Percentiles rank a stretch among this genome's conserved stretches.
Evolutionary conservation across 2,329 filamentous ascomycete species (phyloP).

Genomic region (Huntiella savannae): DNA sequence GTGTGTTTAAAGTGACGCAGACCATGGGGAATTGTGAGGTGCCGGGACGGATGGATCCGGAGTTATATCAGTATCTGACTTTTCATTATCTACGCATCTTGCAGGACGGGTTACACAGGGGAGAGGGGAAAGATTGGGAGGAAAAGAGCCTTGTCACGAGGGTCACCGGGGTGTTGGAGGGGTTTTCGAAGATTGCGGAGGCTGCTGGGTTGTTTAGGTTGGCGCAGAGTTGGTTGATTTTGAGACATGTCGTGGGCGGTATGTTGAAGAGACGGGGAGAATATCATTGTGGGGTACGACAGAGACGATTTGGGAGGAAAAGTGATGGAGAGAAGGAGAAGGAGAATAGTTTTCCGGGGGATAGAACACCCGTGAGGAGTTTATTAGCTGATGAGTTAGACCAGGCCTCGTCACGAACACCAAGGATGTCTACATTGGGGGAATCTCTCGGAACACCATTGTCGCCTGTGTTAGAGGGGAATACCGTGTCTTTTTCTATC

Average conservation of each 20-base stretch:
- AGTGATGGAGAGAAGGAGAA: no score
- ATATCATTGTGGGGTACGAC: constrained; percentile 27
- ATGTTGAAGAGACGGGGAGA: constrained; percentile 35
- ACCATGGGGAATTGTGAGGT: constrained; percentile 42
- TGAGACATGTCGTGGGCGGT: constrained; percentile 36
- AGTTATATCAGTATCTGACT: constrained; percentile 37
- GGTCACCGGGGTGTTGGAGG: constrained; percentile 32
- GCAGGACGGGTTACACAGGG: constrained; percentile 21
- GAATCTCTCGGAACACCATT: no score
- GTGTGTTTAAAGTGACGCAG: constrained; percentile 38
- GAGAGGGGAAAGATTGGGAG: constrained; percentile 11
- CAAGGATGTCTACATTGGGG: no score
- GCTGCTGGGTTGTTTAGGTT: constrained; percentile 36
- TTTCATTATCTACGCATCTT: constrained; percentile 36
- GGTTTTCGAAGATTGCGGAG: constrained; percentile 39
- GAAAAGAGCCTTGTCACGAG: constrained; percentile 23
- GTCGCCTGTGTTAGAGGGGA: no score
- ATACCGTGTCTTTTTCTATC: no score
- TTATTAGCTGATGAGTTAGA: no score
- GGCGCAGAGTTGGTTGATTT: constrained; percentile 44
- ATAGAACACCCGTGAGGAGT: no score
- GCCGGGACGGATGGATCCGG: constrained; percentile 30
- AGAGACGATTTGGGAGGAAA: no score
- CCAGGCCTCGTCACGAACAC: no score
- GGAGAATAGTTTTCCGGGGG: no score